Evolutionary conservation across 768 basidiomycete species (phyloP), one percentile per base, ranked within the genome.

Genomic region (Boletus bicolor): DNA sequence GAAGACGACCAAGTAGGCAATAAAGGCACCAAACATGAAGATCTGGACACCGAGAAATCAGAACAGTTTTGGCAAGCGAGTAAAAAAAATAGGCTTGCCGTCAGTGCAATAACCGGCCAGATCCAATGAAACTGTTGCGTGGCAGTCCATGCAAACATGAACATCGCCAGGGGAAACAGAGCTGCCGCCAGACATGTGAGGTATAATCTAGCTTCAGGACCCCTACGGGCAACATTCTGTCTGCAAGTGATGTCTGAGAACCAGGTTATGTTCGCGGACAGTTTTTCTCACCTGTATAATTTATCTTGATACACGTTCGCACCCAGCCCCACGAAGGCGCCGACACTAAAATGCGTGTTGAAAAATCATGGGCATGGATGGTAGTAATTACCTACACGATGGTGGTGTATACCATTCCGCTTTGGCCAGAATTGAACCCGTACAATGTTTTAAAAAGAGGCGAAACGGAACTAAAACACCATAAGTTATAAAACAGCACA

Each of bases 121-220:
- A 86, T 81, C 87, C 87, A 90, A 51, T 77, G 81, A 2, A 87
- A 73, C 7, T 59, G 58, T 1, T 75, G 59, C 53, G 77, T 80
- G 15, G 82, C 79, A 21, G 83, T 82, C 82, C 85, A 88, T 0
- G 84, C 86, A 64, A 84, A 91, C 38, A 89, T 82, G 68, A 88
- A 82, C 78, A 86, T 82, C 15, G 77, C 78, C 3, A 74, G 55
- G 0, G 85, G 84, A 53, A 85, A 73, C 7, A 84, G 60, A 44
- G 83, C 53, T 0, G 76, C 82, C 0, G 79, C 83, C 35, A 76
- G 60, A 62, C 84, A 84, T 11, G 83, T 78, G 26, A 73, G 68
- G 55, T 81, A 84, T 38, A 87, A 67, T 21, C 85, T 77, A 5
- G 86, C 85, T 69, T 87, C 86, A 0, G 75, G 76, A 5, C 77